Base-by-base conservation (phyloP, 208 protist genomes). In the Acanthamoeba quina region DNA sequence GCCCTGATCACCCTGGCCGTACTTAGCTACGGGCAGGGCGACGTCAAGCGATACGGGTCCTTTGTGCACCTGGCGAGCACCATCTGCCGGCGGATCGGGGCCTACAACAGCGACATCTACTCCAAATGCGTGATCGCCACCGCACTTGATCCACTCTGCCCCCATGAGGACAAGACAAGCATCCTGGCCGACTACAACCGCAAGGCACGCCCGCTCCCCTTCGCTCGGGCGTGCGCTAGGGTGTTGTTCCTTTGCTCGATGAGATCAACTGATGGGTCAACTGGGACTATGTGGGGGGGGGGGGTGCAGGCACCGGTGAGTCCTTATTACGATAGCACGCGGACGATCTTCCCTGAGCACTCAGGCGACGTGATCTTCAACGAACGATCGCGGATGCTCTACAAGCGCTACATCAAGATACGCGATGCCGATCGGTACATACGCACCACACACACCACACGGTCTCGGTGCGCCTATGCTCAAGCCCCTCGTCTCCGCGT, bases 91-190 rank as follows among this genome's bases (percentile, higher is more conserved):
- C 78, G 78, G 5, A 86, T 86, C 49, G 78, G 78, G 13, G 78
- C 78, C 49, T 86, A 86, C 78, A 86, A 86, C 52, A 86, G 78
- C 52, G 78, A 86, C 49, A 41, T 86, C 49, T 86, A 64, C 26
- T 49, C 78, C 78, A 86, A 86, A 47, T 86, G 78, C 78, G 78
- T 62, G 26, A 86, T 64, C 78, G 49, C 52, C 52, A 62, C 78
- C 49, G 78, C 26, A 0, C 19, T 86, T 24, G 78, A 86, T 13
- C 78, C 78, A 10, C 26, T 86, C 7, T 86, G 78, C 15, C 26
- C 78, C 19, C 11, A 47, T 0, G 78, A 64, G 49, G 78, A 86
- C 19, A 86, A 86, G 78, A n/a, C 78, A 9, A 17, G 44, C 4
- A 0, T 86, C 19, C 78, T 86, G 49, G 78, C 49, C 49, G 31